phyloP scores from a whole-genome alignment of 2,329 filamentous ascomycete genomes.

The Amauroascus verrucosus region DNA sequence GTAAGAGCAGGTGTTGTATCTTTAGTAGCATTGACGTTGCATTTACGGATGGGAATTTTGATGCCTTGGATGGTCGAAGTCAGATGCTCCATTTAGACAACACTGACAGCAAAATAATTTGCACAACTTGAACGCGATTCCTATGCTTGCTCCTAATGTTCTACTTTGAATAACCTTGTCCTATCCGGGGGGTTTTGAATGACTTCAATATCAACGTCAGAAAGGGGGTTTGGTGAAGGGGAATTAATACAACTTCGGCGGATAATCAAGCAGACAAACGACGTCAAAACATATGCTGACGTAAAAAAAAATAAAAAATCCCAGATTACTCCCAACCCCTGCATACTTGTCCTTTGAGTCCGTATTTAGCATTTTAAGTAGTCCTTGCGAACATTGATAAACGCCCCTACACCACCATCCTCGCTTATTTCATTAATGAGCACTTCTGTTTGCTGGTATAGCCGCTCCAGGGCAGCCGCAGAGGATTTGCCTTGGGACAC shows the following conservation, averaged over 20 bases:
- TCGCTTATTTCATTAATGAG: constrained; percentile 72
- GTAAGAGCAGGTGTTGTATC: too few species aligned
- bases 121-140: too few species aligned
- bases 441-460: constrained; percentile 78
- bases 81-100: too few species aligned
- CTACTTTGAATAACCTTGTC: too few species aligned
- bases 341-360: background rate
- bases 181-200: too few species aligned
- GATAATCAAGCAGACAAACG: background rate
- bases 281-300: background rate
- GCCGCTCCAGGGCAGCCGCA: constrained; percentile 68
- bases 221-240: background rate
- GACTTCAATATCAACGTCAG: too few species aligned
- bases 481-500: constrained; percentile 86
- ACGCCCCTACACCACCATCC: constrained; percentile 69
- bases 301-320: background rate
- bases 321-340: background rate
- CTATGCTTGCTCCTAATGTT: too few species aligned
- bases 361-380: constrained; percentile 25
- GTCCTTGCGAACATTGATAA: constrained; percentile 59
- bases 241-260: background rate
- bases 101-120: background rate
- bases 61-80: too few species aligned
- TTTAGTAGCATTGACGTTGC: too few species aligned
- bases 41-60: too few species aligned